Evolutionary conservation across 2,329 filamentous ascomycete species (phyloP).

Genomic region (Ceratocystis alfenasii): DNA sequence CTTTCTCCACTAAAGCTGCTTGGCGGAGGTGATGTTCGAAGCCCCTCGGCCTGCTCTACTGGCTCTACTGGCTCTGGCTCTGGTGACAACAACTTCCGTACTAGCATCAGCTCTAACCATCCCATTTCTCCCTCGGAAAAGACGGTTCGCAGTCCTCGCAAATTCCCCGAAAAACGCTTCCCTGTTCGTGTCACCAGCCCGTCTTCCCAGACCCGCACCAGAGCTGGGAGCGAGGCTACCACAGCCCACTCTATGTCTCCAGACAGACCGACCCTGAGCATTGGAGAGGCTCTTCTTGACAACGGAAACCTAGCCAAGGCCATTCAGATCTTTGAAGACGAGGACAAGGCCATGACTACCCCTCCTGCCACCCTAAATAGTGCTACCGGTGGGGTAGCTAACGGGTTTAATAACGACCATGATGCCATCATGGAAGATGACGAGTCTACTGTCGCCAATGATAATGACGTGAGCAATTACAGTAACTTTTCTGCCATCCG

Average conservation of each 20-base stretch:
- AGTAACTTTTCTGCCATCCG: conserved; percentile 84
- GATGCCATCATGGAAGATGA: conserved; percentile 26
- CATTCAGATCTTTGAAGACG: conserved; percentile 52
- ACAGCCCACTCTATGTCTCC: conserved; percentile 16
- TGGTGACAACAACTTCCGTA: conserved; percentile 19
- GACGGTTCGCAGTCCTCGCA: conserved; percentile 36
- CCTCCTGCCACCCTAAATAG: conserved; percentile 24
- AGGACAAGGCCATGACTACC: conserved; percentile 27
- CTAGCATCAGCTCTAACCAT: conserved; percentile 22
- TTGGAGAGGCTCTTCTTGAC: conserved; percentile 43
- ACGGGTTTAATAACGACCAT: conserved; percentile 5
- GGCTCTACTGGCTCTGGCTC: conserved; percentile 24
- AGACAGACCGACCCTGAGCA: conserved; percentile 30
- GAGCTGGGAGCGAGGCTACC: conserved; percentile 19
- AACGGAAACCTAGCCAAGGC: conserved; percentile 47
- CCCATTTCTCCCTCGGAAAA: conserved; percentile 25
- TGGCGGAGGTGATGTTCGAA: conserved; percentile 27
- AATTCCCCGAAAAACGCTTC: conserved; percentile 46
- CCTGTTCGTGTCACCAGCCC: conserved; percentile 43
- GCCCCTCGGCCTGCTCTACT: conserved; percentile 24
- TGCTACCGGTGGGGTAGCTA: conserved; percentile 25
- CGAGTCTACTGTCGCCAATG: conserved; percentile 44
- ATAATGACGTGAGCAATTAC: conserved; percentile 68
- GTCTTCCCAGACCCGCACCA: conserved; percentile 21
- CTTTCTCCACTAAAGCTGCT: conserved; percentile 49